Evolutionary conservation across 2,329 filamentous ascomycete species (phyloP).

Genomic region (Penicillium olsonii): DNA sequence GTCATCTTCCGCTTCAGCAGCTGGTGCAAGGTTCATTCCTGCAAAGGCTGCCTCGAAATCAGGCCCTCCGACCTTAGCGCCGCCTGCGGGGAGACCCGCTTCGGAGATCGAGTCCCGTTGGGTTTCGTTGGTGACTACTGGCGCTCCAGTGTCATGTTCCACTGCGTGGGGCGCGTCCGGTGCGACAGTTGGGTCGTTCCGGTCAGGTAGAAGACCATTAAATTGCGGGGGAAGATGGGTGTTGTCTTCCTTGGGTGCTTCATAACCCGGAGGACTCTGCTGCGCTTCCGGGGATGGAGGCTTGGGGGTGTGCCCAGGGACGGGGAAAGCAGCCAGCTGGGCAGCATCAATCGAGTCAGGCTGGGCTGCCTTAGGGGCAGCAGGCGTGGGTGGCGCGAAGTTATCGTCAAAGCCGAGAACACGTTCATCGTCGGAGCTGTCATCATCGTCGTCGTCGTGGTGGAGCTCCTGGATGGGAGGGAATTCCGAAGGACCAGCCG

Average conservation of each 20-base stretch:
- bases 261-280: conserved; percentile 54
- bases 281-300: conserved; percentile 59
- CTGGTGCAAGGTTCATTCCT: conserved; percentile 46
- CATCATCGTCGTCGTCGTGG: conserved; percentile 80
- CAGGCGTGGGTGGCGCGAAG: conserved; percentile 68
- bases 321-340: conserved; percentile 41
- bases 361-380: conserved; percentile 28
- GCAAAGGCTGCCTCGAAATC: conserved; percentile 52
- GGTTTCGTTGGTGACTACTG: conserved; percentile 39
- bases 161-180: conserved; percentile 44
- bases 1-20: conserved; percentile 46
- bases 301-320: conserved; percentile 41
- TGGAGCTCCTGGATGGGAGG: conserved; percentile 89
- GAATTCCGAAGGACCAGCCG: conserved; percentile 65
- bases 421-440: conserved; percentile 69
- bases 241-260: conserved; percentile 26
- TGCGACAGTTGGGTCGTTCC: conserved; percentile 41
- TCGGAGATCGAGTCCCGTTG: conserved; percentile 22
- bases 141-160: conserved; percentile 37
- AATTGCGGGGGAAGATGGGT: conserved; percentile 40
- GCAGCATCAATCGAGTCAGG: conserved; percentile 39
- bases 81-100: conserved; percentile 20
- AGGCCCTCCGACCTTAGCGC: conserved; percentile 36
- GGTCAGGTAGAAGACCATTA: conserved; percentile 42
- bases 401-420: conserved; percentile 81